A percentile compares a stretch with the other conserved stretches of the same genome.
phyloP scores from a whole-genome alignment of 2,329 filamentous ascomycete genomes.

The Curvularia eragrostidis region DNA sequence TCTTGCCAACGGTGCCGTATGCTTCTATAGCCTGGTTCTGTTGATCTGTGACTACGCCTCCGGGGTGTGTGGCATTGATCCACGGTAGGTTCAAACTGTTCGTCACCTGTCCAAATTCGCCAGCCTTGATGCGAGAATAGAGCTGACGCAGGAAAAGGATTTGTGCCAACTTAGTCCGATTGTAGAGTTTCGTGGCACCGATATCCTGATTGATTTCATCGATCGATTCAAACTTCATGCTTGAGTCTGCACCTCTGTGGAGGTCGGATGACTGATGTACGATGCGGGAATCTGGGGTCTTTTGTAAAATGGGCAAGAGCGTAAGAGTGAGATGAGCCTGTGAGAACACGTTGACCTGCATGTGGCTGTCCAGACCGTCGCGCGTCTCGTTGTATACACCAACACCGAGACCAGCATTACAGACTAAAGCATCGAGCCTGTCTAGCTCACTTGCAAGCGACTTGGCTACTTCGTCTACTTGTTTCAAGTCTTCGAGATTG shows the following conservation, averaged over 20 bases:
- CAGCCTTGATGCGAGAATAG: constrained; percentile 45
- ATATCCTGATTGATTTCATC: constrained; percentile 59
- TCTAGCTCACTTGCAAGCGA: constrained; percentile 52
- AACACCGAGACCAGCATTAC: constrained; percentile 60
- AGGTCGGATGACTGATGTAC: constrained; percentile 60
- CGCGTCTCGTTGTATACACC: constrained; percentile 57
- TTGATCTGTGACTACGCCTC: constrained; percentile 58
- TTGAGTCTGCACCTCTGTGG: constrained; percentile 51
- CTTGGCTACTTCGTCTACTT: constrained; percentile 56
- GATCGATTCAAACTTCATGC: constrained; percentile 53
- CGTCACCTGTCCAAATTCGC: constrained; percentile 36
- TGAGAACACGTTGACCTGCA: constrained; percentile 60
- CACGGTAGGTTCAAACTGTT: constrained; percentile 52
- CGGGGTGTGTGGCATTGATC: constrained; percentile 60
- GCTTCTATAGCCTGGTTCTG: constrained; percentile 58
- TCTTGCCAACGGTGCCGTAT: constrained; percentile 57
- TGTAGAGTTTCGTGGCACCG: constrained; percentile 57
- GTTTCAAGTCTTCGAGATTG: constrained; percentile 56
- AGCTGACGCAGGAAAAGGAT: constrained; percentile 56
- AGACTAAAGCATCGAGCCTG: constrained; percentile 56
- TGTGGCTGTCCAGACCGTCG: constrained; percentile 60
- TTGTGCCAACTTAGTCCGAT: constrained; percentile 59
- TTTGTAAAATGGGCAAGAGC: constrained; percentile 55
- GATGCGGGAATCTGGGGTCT: constrained; percentile 55
- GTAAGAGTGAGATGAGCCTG: constrained; percentile 58